These are phyloP conservation scores for Wallacemonas sp. DNA, from an alignment of 208 protist species.

Conservation along the genomic window DNA sequence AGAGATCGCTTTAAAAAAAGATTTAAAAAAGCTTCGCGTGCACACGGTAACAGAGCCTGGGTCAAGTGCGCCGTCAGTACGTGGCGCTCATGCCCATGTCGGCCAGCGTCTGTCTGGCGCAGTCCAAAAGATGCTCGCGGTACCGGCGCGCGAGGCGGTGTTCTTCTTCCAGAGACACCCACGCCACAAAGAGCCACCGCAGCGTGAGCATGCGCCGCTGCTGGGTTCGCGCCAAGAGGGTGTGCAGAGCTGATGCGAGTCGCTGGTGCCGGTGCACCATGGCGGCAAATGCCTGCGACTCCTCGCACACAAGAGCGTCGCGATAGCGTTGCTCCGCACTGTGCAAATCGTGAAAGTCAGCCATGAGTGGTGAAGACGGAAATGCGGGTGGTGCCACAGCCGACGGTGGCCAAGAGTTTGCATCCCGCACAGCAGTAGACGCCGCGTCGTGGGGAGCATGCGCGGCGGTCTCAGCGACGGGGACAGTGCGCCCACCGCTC, in stretches of 20 bases:
- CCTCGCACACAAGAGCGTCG: background rate
- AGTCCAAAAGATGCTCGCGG: conserved; percentile 4
- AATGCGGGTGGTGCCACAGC: background rate
- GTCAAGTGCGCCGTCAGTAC: too few species aligned
- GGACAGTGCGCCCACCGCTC: too few species aligned
- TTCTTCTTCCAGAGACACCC: conserved; percentile 19
- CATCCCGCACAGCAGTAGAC: too few species aligned
- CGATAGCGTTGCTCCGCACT: background rate
- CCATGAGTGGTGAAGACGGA: background rate
- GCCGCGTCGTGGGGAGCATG: too few species aligned
- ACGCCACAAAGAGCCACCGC: conserved; percentile 46
- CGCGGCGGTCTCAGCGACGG: too few species aligned
- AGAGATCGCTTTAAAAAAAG: too few species aligned
- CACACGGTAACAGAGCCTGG: too few species aligned
- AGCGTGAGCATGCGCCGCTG: conserved; percentile 13
- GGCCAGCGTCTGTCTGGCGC: conserved; percentile 7
- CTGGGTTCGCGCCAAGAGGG: background rate
- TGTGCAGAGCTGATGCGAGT: background rate
- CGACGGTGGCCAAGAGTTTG: too few species aligned
- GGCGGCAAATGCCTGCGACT: background rate
- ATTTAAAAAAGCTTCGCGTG: background rate
- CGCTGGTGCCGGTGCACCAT: background rate
- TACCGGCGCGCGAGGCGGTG: conserved; percentile 4
- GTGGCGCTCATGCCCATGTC: background rate
- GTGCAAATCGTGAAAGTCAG: background rate